Evolutionary conservation across 257 asterid genomes (phyloP).

Genomic region (Nicotiana attenuata): DNA sequence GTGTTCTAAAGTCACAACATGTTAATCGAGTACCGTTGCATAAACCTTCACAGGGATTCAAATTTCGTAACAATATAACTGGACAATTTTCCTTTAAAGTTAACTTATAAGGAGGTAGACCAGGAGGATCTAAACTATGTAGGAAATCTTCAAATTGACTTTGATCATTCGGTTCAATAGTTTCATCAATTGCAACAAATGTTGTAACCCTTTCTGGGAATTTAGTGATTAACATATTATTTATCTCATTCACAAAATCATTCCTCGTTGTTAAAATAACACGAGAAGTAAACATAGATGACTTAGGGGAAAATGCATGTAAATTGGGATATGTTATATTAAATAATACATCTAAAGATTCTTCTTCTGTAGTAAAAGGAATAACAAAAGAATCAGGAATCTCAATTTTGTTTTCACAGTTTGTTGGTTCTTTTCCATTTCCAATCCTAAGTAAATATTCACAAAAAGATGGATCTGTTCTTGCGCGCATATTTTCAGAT

Average conservation of each 20-base stretch:
- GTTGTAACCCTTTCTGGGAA: neutral
- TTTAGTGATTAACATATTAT: neutral
- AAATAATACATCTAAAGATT: neutral
- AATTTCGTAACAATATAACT: too few species aligned
- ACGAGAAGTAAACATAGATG: neutral
- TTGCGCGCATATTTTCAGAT: too few species aligned
- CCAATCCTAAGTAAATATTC: neutral
- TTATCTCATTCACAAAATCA: neutral
- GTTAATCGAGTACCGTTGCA: too few species aligned
- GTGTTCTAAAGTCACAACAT: too few species aligned
- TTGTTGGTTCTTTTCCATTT: neutral
- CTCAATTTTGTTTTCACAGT: neutral
- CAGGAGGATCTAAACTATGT: too few species aligned
- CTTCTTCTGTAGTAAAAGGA: neutral
- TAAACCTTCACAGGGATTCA: too few species aligned
- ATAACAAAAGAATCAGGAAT: neutral
- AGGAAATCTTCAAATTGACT: too few species aligned
- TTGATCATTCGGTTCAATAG: too few species aligned
- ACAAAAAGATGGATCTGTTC: neutral
- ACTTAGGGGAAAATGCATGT: neutral
- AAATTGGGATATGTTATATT: neutral
- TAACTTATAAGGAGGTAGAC: too few species aligned
- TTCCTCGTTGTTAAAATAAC: neutral
- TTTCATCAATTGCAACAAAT: neutral
- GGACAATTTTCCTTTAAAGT: too few species aligned